These are phyloP conservation scores for Cercospora zeae-maydis DNA, from an alignment of 2,329 filamentous ascomycete genomes.

Conservation along the genomic window DNA sequence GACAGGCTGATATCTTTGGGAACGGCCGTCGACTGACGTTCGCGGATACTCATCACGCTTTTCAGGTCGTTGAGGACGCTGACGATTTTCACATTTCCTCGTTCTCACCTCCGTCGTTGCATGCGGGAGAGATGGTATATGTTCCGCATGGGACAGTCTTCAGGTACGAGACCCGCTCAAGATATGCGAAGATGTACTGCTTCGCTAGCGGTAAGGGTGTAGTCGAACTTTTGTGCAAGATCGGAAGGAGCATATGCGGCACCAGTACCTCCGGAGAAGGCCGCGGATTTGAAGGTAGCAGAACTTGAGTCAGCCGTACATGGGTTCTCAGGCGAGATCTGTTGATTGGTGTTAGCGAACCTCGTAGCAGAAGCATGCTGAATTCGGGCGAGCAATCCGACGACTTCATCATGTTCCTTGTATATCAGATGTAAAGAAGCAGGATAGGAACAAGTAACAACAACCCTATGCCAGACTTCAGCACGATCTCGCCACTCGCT, in stretches of 20 bases:
- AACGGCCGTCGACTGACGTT: constrained; percentile 42
- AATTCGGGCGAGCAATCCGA: neutral
- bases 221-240: constrained; percentile 43
- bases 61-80: constrained; percentile 49
- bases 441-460: neutral
- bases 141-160: constrained; percentile 49
- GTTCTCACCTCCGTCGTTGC: constrained; percentile 36
- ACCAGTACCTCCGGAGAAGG: constrained; percentile 27
- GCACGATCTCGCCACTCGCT: neutral
- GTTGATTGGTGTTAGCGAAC: neutral
- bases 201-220: constrained; percentile 52
- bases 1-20: constrained; percentile 35
- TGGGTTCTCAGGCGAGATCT: neutral
- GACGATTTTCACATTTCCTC: constrained; percentile 43
- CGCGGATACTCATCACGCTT: constrained; percentile 50
- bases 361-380: neutral
- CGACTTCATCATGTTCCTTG: neutral
- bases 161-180: constrained; percentile 44
- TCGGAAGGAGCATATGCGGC: constrained; percentile 23
- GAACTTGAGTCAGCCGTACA: neutral
- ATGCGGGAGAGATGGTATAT: constrained; percentile 50
- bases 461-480: neutral
- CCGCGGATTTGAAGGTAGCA: neutral
- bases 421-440: neutral
- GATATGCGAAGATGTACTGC: constrained; percentile 47